Base-by-base conservation (phyloP, 78 protist genomes). In the Ministeria vibrans region DNA sequence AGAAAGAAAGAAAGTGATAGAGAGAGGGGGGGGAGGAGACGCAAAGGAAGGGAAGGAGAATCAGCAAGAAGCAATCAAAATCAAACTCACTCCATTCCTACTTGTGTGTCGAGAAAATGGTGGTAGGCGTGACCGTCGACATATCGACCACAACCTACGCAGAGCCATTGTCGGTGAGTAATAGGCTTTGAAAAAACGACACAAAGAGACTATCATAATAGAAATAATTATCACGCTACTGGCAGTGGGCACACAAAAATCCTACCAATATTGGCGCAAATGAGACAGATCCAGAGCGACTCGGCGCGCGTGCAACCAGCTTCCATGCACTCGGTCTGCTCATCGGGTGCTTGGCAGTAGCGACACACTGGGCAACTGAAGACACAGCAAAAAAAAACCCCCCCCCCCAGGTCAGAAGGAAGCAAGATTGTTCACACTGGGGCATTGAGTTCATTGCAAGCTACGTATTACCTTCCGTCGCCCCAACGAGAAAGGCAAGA, bases 261-360 rank as follows among this genome's bases (percentile, higher is more conserved):
- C n/a, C n/a, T n/a, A 9, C 90, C 96, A 32, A 90, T 79, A 68
- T 76, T 63, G 13, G 94, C 95, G 81, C 99, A 96, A 34, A 95
- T 64, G 51, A 95, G 80, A 76, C 98, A 92, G 39, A 89, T 90
- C 98, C 96, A 93, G 5, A 92, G 86, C 25, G 81, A 78, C 34
- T 91, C 92, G 79, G 27, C 49, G 86, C 30, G 7, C 39, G 30
- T 87, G 72, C 82, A 63, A 32, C n/a, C n/a, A n/a, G n/a, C n/a
- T n/a, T 63, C 44, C 9, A 68, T 23, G 53, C 53, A 68, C 53
- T 68, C 38, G 75, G 18, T 68, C 38, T 20, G 9, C 4, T 15
- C 18, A 2, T 68, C 75, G 34, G 59, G 27, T 25, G 18, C 7
- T 51, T 46, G 81, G 61, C 74, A 42, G 82, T 83, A 71, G 15